Evolutionary conservation across 352 stramenopile genomes (phyloP).

Genomic region (Globisporangium rhizosaccharum): DNA sequence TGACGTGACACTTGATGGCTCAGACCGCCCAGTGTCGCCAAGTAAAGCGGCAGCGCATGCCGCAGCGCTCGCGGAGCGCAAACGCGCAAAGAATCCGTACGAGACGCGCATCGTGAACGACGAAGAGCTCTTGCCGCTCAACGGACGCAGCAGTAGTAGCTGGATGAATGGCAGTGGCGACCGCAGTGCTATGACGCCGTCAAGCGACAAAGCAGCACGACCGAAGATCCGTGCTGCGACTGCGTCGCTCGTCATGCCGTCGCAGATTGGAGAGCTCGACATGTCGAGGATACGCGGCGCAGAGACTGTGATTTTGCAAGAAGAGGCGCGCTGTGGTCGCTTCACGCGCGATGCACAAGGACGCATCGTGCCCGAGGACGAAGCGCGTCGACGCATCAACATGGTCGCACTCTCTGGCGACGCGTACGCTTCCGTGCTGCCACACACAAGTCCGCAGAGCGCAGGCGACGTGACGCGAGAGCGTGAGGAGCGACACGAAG

Average conservation of each 20-base stretch:
- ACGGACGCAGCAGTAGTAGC: neutral
- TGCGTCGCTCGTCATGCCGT: conserved; percentile 27
- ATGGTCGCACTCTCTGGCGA: conserved; percentile 59
- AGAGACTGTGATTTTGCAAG: conserved; percentile 57
- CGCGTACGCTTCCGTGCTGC: conserved; percentile 24
- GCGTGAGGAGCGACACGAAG: conserved; percentile 8
- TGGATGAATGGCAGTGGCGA: neutral
- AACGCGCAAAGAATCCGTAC: conserved; percentile 69
- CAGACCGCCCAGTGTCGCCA: conserved; percentile 7
- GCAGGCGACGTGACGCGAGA: neutral
- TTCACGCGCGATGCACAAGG: conserved; percentile 71
- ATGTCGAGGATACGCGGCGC: conserved; percentile 73
- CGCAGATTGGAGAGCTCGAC: conserved; percentile 80
- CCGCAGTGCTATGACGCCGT: neutral
- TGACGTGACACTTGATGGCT: neutral
- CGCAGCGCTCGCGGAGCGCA: conserved; percentile 45
- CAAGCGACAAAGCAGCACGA: conserved; percentile 10
- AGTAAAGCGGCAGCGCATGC: conserved; percentile 10
- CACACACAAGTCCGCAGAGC: neutral
- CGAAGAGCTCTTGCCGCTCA: conserved; percentile 58
- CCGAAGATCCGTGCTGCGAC: conserved; percentile 6
- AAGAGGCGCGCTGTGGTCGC: conserved; percentile 59
- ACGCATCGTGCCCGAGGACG: conserved; percentile 55
- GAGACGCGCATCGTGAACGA: conserved; percentile 84
- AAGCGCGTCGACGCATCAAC: conserved; percentile 38